Percentiles rank a stretch among this genome's conserved stretches.
phyloP scores from a whole-genome alignment of 768 basidiomycete species.

The Tricholoma terreum region DNA sequence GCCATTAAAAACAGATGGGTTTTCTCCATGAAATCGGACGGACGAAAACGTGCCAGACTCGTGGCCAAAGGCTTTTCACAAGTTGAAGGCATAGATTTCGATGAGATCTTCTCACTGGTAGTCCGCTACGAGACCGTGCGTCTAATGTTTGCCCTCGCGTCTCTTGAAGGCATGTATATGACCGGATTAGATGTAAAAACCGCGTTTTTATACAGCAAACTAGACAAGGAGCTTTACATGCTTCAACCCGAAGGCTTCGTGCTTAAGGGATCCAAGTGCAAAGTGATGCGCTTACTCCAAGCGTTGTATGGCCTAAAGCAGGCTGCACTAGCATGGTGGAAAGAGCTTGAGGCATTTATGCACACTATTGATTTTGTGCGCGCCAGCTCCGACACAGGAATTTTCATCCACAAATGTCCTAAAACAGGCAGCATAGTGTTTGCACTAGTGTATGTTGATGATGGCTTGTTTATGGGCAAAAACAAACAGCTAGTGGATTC shows the following conservation, averaged over 20 bases:
- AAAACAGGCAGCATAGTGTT: constrained; percentile 2
- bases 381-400: not conserved
- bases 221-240: constrained; percentile 12
- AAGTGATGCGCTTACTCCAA: constrained; percentile 3
- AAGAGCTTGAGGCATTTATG: constrained; percentile 7
- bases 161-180: not conserved
- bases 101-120: not conserved
- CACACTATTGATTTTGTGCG: constrained; percentile 7
- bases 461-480: constrained; percentile 8
- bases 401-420: constrained; percentile 6
- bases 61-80: constrained; percentile 40
- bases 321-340: constrained; percentile 9
- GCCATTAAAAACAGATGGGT: constrained; percentile 8
- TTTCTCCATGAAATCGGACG: constrained; percentile 4
- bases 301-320: constrained; percentile 10
- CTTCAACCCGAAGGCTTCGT: constrained; percentile 12
- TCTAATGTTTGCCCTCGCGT: too few species aligned
- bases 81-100: constrained; percentile 30
- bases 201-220: constrained; percentile 17
- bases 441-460: constrained; percentile 12
- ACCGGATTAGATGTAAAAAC: not conserved
- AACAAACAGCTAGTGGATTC: not conserved
- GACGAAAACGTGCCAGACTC: constrained; percentile 23
- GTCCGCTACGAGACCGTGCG: too few species aligned
- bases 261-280: not conserved